Percentiles rank a stretch among this genome's conserved stretches.
phyloP scores from a whole-genome alignment of 2,329 filamentous ascomycete species.

The Calonectria pteridis region DNA sequence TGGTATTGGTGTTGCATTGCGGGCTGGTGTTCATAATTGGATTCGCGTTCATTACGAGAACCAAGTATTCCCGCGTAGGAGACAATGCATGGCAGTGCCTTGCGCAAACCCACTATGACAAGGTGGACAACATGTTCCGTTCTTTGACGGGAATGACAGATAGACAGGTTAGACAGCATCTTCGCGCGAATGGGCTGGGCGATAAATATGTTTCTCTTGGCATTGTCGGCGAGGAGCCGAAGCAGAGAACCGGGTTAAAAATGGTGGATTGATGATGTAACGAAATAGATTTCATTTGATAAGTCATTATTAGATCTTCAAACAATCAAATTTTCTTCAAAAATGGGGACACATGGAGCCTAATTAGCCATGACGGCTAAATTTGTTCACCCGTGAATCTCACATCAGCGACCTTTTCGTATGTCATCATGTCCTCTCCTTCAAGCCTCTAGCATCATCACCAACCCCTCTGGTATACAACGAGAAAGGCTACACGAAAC shows the following conservation, averaged over 20 bases:
- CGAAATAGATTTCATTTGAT: not conserved
- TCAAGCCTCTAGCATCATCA: not conserved
- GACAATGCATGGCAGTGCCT: conserved; percentile 23
- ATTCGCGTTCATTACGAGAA: not conserved
- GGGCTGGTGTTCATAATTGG: not conserved
- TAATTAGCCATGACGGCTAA: not conserved
- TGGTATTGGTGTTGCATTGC: not conserved
- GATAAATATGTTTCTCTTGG: conserved; percentile 2
- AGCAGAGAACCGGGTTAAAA: not conserved
- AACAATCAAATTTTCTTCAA: not conserved
- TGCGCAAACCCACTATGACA: conserved; percentile 5
- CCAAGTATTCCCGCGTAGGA: conserved; percentile 2
- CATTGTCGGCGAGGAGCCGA: not conserved
- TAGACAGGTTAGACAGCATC: not conserved
- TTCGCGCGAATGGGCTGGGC: not conserved
- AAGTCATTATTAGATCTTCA: not conserved
- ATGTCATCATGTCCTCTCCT: not conserved
- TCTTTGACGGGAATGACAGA: not conserved
- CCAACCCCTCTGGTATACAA: not conserved
- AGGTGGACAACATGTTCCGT: not conserved
- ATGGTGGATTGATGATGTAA: not conserved
- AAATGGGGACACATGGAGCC: not conserved
- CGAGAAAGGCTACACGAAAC: not conserved
- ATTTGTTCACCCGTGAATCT: not conserved
- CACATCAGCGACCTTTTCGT: not conserved